A percentile compares a stretch with the other conserved stretches of the same genome.
phyloP scores from a whole-genome alignment of 352 stramenopile species.

The Globisporangium parvum region DNA sequence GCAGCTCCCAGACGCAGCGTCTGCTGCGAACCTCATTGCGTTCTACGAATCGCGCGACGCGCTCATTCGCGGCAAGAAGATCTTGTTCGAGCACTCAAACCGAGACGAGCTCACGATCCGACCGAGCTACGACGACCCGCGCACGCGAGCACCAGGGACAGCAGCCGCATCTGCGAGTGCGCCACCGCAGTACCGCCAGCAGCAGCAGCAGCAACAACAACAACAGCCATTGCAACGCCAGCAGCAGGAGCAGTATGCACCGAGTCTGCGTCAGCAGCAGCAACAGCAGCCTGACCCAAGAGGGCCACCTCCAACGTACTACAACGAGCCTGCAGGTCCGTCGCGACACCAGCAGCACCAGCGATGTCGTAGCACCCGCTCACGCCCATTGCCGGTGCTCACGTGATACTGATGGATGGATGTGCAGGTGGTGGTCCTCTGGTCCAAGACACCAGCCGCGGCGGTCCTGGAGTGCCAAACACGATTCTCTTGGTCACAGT shows the following conservation, averaged over 20 bases:
- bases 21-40: constrained; percentile 63
- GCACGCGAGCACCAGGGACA: not conserved
- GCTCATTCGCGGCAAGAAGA: constrained; percentile 70
- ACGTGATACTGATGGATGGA: too few species aligned
- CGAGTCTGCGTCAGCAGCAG: constrained; percentile 4
- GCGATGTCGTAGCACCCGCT: not conserved
- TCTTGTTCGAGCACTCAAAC: constrained; percentile 73
- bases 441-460: constrained; percentile 10
- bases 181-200: not conserved
- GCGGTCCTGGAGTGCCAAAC: constrained; percentile 36
- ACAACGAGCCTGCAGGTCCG: constrained; percentile 4
- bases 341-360: too few species aligned
- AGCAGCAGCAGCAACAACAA: constrained; percentile 15
- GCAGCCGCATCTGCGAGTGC: not conserved
- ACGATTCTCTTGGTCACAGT: constrained; percentile 78
- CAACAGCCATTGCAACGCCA: too few species aligned
- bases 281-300: constrained; percentile 11
- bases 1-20: constrained; percentile 57
- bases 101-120: constrained; percentile 53
- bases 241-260: constrained; percentile 14
- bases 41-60: constrained; percentile 78
- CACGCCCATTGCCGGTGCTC: not conserved
- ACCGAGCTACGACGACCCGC: constrained; percentile 9
- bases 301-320: not conserved
- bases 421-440: too few species aligned